These are phyloP conservation scores for Nakazawaea wyomingensis DNA, from an alignment of 805 yeast genomes.

Conservation along the genomic window DNA sequence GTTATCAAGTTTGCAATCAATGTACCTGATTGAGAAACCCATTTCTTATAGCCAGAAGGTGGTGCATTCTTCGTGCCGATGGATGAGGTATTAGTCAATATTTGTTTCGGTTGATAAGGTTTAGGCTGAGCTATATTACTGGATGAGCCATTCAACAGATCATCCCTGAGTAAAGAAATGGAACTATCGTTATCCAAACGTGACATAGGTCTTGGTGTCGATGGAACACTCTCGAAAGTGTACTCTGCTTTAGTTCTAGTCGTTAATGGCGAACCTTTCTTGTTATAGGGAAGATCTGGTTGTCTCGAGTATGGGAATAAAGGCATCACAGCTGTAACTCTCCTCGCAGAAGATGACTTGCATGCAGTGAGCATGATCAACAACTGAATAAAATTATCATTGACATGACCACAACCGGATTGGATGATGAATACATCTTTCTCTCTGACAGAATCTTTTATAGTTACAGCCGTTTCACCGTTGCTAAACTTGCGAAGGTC, in stretches of 20 bases:
- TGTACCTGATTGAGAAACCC: conserved; percentile 96
- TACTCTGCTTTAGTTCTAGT: conserved; percentile 26
- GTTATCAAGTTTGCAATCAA: conserved; percentile 81
- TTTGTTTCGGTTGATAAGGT: conserved; percentile 11
- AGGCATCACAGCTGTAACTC: conserved; percentile 90
- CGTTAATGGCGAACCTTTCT: conserved; percentile 66
- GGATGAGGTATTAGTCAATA: conserved; percentile 19
- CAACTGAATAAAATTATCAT: conserved; percentile 80
- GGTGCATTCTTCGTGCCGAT: conserved; percentile 5
- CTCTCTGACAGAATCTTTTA: conserved; percentile 87
- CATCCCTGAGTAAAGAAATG: not conserved
- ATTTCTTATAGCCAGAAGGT: conserved; percentile 78
- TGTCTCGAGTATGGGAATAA: conserved; percentile 94
- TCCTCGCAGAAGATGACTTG: conserved; percentile 81
- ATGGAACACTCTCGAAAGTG: conserved; percentile 40
- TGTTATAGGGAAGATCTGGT: conserved; percentile 84
- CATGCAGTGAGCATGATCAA: conserved; percentile 86
- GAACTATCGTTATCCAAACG: conserved; percentile 17
- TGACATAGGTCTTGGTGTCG: conserved; percentile 39
- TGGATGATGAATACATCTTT: conserved; percentile 93
- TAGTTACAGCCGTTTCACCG: conserved; percentile 89
- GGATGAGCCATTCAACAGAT: conserved; percentile 1
- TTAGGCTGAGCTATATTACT: conserved; percentile 1
- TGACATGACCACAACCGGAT: conserved; percentile 82
- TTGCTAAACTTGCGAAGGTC: conserved; percentile 67